Evolutionary conservation across 108 stramenopile genomes (phyloP).

Genomic region (Cyclotella choctawhatcheeana): DNA sequence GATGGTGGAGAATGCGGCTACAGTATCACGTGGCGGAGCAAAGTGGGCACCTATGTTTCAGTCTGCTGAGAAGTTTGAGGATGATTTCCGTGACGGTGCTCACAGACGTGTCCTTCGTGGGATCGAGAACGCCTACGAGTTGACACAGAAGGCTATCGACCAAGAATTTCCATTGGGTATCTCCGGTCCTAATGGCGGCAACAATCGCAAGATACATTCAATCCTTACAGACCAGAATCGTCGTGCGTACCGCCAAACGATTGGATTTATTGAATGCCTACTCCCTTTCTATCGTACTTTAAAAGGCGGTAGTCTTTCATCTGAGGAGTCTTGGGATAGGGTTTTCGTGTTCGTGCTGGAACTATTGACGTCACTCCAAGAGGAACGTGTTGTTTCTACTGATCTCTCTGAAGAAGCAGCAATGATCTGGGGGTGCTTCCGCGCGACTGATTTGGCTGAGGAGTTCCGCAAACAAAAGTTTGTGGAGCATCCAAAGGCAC

Average conservation of each 20-base stretch:
- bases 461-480: slow-evolving; percentile 9
- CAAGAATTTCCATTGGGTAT: background rate
- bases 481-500: slow-evolving; percentile 11
- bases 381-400: background rate
- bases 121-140: background rate
- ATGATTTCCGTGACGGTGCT: slow-evolving; percentile 4
- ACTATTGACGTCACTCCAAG: background rate
- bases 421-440: slow-evolving; percentile 12
- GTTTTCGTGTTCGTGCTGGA: slow-evolving; percentile 6
- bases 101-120: background rate
- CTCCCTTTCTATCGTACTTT: slow-evolving; percentile 2
- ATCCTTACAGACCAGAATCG: slow-evolving; percentile 1
- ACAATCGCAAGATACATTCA: background rate
- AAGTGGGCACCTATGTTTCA: slow-evolving; percentile 5
- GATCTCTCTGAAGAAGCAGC: background rate
- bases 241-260: background rate
- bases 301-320: background rate
- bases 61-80: background rate
- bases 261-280: background rate
- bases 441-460: background rate
- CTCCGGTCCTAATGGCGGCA: too few relatives aligned
- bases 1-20: background rate
- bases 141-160: background rate
- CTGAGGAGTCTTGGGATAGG: slow-evolving; percentile 12
- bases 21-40: background rate